Conservation (phyloP, 768 basidiomycete species). For the Tricholoma sp. region DNA sequence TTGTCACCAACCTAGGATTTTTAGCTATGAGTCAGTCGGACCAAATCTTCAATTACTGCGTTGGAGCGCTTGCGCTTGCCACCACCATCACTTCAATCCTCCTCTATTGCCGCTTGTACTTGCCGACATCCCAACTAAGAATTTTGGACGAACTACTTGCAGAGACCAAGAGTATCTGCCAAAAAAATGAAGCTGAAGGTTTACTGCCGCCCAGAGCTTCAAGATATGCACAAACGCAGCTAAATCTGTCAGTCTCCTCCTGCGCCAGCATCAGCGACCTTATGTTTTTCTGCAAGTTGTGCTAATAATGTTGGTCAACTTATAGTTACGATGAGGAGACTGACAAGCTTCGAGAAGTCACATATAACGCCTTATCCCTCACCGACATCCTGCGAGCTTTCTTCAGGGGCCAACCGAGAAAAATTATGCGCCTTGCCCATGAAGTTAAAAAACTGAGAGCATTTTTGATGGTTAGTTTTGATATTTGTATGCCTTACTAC, state of each 20-base stretch:
- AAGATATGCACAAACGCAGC: not conserved
- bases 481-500: no score
- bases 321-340: not conserved
- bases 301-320: not conserved
- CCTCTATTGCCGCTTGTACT: not conserved
- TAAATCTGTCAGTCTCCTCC: not conserved
- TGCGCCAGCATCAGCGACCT: no score
- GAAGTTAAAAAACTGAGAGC: not conserved
- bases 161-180: constrained; percentile 3
- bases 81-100: not conserved
- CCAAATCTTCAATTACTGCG: no score
- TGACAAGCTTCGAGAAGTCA: not conserved
- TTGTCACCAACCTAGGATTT: no score
- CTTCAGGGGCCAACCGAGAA: not conserved
- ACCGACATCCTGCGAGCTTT: not conserved
- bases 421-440: not conserved
- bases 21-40: no score
- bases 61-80: constrained; percentile 6
- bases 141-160: not conserved
- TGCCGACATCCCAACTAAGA: constrained; percentile 1
- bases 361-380: not conserved
- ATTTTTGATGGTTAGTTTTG: not conserved
- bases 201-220: not conserved
- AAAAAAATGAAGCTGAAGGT: not conserved
- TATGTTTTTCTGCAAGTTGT: not conserved